Percentiles rank a stretch among this genome's conserved stretches.
Evolutionary conservation across 1,284 basidiomycete species (phyloP).

Genomic region (Ceratobasidium sp.): DNA sequence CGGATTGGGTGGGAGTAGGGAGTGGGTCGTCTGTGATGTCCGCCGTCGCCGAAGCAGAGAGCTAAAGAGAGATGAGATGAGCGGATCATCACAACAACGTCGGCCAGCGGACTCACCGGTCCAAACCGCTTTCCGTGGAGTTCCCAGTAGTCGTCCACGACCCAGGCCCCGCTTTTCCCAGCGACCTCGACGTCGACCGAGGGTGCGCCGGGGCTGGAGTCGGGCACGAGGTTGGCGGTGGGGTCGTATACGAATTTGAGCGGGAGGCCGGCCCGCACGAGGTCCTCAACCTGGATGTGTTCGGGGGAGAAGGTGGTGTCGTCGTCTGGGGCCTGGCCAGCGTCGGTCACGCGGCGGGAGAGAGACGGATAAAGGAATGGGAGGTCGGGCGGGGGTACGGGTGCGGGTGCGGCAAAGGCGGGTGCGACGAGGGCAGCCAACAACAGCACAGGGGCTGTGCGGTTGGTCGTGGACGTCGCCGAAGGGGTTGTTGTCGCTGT

Average conservation of each 20-base stretch:
- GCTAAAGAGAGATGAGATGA: conserved; percentile 12
- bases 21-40: conserved; percentile 40
- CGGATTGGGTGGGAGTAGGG: conserved; percentile 17
- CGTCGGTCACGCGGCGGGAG: conserved; percentile 23
- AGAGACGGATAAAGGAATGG: conserved; percentile 26
- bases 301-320: conserved; percentile 20
- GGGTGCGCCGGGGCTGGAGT: not conserved
- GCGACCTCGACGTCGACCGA: not conserved
- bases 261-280: conserved; percentile 5
- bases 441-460: conserved; percentile 29
- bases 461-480: conserved; percentile 3
- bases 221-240: not conserved
- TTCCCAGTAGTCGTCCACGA: conserved; percentile 17
- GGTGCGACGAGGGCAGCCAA: conserved; percentile 28
- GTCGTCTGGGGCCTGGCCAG: conserved; percentile 43
- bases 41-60: conserved; percentile 9
- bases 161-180: conserved; percentile 17
- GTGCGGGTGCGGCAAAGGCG: conserved; percentile 18
- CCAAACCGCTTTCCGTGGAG: conserved; percentile 38
- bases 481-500: not conserved
- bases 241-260: conserved; percentile 32
- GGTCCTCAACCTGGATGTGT: conserved; percentile 33
- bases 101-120: conserved; percentile 21
- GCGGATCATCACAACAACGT: not conserved
- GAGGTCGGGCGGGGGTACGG: conserved; percentile 10